phyloP scores from a whole-genome alignment of 306 rosid species.

The Mimosa bimucronata region DNA sequence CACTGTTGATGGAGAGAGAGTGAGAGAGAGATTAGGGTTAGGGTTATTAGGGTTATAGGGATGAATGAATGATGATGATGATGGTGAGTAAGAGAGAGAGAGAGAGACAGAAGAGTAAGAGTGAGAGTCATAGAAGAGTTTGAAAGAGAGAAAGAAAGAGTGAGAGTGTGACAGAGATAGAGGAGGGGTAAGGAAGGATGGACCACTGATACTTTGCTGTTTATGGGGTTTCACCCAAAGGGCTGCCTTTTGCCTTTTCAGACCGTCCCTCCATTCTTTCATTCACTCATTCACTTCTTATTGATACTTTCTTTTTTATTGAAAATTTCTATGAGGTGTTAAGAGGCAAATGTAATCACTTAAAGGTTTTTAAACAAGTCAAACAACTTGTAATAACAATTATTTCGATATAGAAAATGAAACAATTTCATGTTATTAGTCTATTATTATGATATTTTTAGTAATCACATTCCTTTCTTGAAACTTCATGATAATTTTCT shows the following conservation, averaged over 20 bases:
- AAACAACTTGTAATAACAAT: too few relatives aligned
- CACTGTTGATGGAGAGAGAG: slow-evolving; percentile 54
- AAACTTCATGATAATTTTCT: too few relatives aligned
- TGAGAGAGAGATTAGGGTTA: slow-evolving; percentile 1
- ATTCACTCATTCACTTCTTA: neutral
- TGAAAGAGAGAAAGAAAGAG: neutral
- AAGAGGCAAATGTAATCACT: too few relatives aligned
- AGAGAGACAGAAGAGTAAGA: slow-evolving; percentile 16
- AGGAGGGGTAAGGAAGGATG: slow-evolving; percentile 51
- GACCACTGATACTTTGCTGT: slow-evolving; percentile 67
- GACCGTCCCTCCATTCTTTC: slow-evolving; percentile 58
- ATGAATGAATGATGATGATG: neutral
- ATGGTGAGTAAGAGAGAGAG: neutral
- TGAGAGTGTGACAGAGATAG: slow-evolving; percentile 34
- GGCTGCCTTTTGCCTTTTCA: slow-evolving; percentile 68
- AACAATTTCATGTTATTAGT: too few relatives aligned
- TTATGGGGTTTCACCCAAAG: slow-evolving; percentile 80
- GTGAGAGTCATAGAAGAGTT: too few relatives aligned
- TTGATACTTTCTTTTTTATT: too few relatives aligned
- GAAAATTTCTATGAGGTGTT: too few relatives aligned
- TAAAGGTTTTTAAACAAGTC: too few relatives aligned
- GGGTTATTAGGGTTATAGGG: neutral
- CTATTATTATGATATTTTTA: too few relatives aligned
- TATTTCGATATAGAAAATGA: too few relatives aligned
- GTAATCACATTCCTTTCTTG: too few relatives aligned